These are phyloP conservation scores for Hysterangium stoloniferum DNA, from an alignment of 768 basidiomycete species.

Conservation along the genomic window DNA sequence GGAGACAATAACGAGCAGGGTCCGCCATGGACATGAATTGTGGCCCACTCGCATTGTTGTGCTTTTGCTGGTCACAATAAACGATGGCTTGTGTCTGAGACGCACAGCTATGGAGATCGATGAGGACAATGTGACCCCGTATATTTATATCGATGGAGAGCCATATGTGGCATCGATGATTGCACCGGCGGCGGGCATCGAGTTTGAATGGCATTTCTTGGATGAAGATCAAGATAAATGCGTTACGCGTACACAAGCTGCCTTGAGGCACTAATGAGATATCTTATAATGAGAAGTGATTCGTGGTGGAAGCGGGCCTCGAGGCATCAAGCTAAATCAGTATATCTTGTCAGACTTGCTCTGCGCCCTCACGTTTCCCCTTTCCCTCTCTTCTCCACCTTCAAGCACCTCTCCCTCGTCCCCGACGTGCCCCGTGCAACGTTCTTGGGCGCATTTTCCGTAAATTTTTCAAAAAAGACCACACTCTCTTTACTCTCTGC, in stretches of 20 bases:
- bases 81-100: no score
- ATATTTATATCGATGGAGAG: no score
- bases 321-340: conserved; percentile 9
- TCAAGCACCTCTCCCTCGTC: neutral
- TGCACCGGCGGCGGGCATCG: neutral
- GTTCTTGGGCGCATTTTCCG: no score
- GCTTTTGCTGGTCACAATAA: no score
- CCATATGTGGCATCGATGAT: neutral
- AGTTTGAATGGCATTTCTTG: neutral
- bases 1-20: no score
- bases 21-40: no score
- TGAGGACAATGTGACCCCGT: no score
- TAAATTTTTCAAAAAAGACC: no score
- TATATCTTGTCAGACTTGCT: neutral
- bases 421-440: neutral
- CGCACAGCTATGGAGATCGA: no score
- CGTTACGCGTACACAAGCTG: neutral
- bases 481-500: conserved; percentile 5
- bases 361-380: conserved; percentile 1
- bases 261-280: conserved; percentile 1
- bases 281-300: neutral
- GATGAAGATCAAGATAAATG: neutral
- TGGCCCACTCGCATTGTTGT: no score
- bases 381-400: neutral
- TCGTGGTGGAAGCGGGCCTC: conserved; percentile 13